phyloP scores from a whole-genome alignment of 306 rosid species.

The Corylus heterophylla region DNA sequence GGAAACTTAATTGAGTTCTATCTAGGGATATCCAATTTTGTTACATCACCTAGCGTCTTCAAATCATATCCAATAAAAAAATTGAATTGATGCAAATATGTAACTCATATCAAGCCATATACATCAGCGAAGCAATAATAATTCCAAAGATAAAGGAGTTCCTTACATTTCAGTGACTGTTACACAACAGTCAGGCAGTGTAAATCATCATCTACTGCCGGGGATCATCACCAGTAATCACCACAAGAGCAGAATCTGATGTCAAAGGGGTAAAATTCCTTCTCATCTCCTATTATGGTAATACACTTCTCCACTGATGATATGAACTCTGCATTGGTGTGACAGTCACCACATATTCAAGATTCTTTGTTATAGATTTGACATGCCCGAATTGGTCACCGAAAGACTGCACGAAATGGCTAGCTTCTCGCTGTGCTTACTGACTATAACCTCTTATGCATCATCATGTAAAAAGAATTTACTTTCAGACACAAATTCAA shows the following conservation, averaged over 20 bases:
- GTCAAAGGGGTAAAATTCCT: constrained; percentile 70
- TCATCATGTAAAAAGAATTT: constrained; percentile 63
- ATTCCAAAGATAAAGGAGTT: no score
- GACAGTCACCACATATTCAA: constrained; percentile 74
- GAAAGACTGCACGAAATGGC: constrained; percentile 78
- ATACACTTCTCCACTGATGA: constrained; percentile 55
- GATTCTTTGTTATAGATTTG: constrained; percentile 59
- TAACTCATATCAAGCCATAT: no score
- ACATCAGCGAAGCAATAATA: no score
- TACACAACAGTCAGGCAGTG: no score
- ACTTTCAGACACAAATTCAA: constrained; percentile 32
- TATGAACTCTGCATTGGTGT: constrained; percentile 54
- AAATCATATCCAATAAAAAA: no score
- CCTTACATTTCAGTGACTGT: no score
- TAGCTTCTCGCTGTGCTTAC: constrained; percentile 75
- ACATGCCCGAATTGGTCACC: constrained; percentile 42
- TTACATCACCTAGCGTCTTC: no score
- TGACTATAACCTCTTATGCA: constrained; percentile 60
- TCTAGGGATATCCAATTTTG: no score
- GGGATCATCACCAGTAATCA: constrained; percentile 59
- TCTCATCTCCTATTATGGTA: constrained; percentile 63
- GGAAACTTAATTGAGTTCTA: no score
- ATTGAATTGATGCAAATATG: no score
- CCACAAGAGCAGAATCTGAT: constrained; percentile 65
- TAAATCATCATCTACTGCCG: no score